These are phyloP conservation scores for Salix koriyanagi DNA, from an alignment of 345 rosid species.

Conservation along the genomic window DNA sequence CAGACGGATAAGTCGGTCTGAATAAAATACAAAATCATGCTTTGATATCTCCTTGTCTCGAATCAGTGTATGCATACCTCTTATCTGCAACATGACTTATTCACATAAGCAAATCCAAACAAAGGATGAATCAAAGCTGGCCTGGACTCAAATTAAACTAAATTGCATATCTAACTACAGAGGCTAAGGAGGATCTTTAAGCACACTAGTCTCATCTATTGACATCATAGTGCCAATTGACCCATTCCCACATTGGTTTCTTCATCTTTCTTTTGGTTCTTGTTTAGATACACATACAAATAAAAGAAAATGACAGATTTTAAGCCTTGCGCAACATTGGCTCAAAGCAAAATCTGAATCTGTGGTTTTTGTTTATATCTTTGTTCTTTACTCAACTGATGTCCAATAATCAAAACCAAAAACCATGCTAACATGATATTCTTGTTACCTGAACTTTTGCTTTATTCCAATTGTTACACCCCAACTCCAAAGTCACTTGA, in stretches of 20 bases:
- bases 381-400: neutral
- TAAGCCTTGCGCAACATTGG: neutral
- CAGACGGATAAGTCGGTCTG: slow-evolving; percentile 94
- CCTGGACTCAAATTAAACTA: neutral
- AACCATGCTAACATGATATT: neutral
- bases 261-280: neutral
- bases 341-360: neutral
- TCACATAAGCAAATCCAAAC: neutral
- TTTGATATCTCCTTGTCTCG: slow-evolving; percentile 90
- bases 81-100: slow-evolving; percentile 50
- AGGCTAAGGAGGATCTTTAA: neutral
- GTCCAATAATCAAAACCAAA: neutral
- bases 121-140: neutral
- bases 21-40: slow-evolving; percentile 97
- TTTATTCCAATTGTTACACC: neutral
- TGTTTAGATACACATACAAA: neutral
- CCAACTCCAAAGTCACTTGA: neutral
- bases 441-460: neutral
- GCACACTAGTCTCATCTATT: neutral
- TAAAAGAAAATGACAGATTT: neutral
- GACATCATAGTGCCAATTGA: neutral
- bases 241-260: neutral
- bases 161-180: neutral
- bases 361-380: neutral
- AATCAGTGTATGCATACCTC: slow-evolving; percentile 99